Base-by-base conservation (phyloP, 345 rosid genomes). In the Crucihimalaya himalaica region DNA sequence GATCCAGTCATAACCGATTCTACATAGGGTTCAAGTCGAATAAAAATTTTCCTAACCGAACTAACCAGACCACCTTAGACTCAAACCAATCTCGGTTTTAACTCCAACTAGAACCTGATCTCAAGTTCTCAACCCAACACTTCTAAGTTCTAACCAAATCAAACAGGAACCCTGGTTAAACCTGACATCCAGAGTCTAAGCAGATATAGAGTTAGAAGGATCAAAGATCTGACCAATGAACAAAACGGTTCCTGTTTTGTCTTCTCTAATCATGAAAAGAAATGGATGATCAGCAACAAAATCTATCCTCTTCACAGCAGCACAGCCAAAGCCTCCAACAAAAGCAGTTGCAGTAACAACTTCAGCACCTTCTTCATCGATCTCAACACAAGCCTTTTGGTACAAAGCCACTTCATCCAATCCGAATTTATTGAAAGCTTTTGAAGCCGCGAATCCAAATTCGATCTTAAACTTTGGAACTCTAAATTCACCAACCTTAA, bases 271-370 rank as follows among this genome's bases (percentile, higher is more conserved):
- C 28, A 56, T 12, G 16, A 70, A 43, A 43, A 70, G 9, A 32
- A 56, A 70, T 31, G 74, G 74, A 70, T 70, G 74, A 21, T 70
- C 74, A 8, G 55, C 66, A 21, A 70, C 66, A 46, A 56, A 70
- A 32, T 70, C 31, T 27, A 57, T 56, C 53, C 47, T 42, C 8
- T 42, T 42, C 16, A 42, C 47, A 15, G 15, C 15, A 42, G 18
- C 47, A 42, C 47, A 42, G 15, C 47, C 47, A 42, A 42, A 42
- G 18, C n/a, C 2, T 42, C 47, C 47, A 42, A 42, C 47, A 42
- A 42, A 7, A 42, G 47, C 47, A 42, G 18, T 42, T 15, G 47
- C 47, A 15, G 47, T 15, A 5, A 2, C 16, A 15, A 18, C 47
- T 42, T 42, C 47, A 42, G 47, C 47, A 42, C 47, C 47, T 42